Evolutionary conservation across 1,139 yeast species (phyloP).

Genomic region (Yamadazyma friedrichii): DNA sequence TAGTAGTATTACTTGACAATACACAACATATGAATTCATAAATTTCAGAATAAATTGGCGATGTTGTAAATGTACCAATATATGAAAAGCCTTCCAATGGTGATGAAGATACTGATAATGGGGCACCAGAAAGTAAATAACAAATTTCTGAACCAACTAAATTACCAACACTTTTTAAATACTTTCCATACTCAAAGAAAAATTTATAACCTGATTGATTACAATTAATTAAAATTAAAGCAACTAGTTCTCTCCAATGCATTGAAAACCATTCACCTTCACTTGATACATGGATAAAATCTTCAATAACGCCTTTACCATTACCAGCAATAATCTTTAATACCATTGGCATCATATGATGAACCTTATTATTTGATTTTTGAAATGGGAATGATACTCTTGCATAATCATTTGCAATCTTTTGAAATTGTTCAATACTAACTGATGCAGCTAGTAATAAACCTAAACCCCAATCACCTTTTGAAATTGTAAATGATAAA

Average conservation of each 20-base stretch:
- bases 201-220: slow-evolving; percentile 39
- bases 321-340: slow-evolving; percentile 69
- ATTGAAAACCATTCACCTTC: slow-evolving; percentile 50
- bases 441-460: slow-evolving; percentile 65
- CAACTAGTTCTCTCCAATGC: slow-evolving; percentile 53
- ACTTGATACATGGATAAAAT: slow-evolving; percentile 37
- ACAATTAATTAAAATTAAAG: slow-evolving; percentile 44
- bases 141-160: slow-evolving; percentile 44
- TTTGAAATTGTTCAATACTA: slow-evolving; percentile 61
- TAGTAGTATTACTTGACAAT: slow-evolving; percentile 1
- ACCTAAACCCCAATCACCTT: slow-evolving; percentile 78
- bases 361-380: slow-evolving; percentile 41
- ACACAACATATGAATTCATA: slow-evolving; percentile 56
- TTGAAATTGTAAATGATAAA: slow-evolving; percentile 56
- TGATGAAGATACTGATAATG: slow-evolving; percentile 30
- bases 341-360: slow-evolving; percentile 58
- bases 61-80: slow-evolving; percentile 23
- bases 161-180: slow-evolving; percentile 39
- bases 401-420: slow-evolving; percentile 50
- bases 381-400: slow-evolving; percentile 37
- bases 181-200: slow-evolving; percentile 54
- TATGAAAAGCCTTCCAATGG: slow-evolving; percentile 24
- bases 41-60: slow-evolving; percentile 58
- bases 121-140: slow-evolving; percentile 49
- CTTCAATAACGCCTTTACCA: slow-evolving; percentile 51